A percentile compares a stretch with the other conserved stretches of the same genome.
Conservation (phyloP, 371 early-diverging fungal genomes). For the Rhizopus arrhizus region DNA sequence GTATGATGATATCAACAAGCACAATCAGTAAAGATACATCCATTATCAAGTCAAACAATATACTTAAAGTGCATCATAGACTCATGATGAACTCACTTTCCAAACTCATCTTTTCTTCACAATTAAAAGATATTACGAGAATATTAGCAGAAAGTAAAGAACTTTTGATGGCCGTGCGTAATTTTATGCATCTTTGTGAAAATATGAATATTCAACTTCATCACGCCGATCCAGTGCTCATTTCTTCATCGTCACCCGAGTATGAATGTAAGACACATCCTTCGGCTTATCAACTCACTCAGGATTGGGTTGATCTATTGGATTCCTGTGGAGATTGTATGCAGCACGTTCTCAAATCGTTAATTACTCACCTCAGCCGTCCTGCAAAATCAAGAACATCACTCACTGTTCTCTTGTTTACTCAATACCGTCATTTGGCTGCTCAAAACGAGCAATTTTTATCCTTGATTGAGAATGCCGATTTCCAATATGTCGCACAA, state of each 20-base stretch:
- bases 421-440: conserved; percentile 53
- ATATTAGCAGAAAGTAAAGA: conserved; percentile 51
- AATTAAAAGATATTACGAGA: conserved; percentile 42
- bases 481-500: conserved; percentile 29
- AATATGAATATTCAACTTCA: conserved; percentile 63
- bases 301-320: conserved; percentile 35
- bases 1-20: conserved; percentile 81
- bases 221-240: conserved; percentile 47
- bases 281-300: conserved; percentile 27
- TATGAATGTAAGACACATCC: neutral
- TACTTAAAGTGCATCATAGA: conserved; percentile 75
- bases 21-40: conserved; percentile 71
- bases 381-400: conserved; percentile 41
- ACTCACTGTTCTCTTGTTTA: conserved; percentile 57
- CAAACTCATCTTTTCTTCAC: conserved; percentile 81
- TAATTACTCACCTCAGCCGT: conserved; percentile 23
- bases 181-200: conserved; percentile 79
- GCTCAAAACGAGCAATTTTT: conserved; percentile 49
- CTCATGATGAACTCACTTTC: conserved; percentile 80
- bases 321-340: conserved; percentile 42
- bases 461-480: conserved; percentile 46
- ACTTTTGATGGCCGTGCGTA: conserved; percentile 72
- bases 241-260: conserved; percentile 1
- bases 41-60: conserved; percentile 61
- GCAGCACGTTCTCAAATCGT: conserved; percentile 42